Evolutionary conservation across 108 stramenopile genomes (phyloP), one percentile per base, ranked within the genome.

Genomic region (Nannochloropsis salina): DNA sequence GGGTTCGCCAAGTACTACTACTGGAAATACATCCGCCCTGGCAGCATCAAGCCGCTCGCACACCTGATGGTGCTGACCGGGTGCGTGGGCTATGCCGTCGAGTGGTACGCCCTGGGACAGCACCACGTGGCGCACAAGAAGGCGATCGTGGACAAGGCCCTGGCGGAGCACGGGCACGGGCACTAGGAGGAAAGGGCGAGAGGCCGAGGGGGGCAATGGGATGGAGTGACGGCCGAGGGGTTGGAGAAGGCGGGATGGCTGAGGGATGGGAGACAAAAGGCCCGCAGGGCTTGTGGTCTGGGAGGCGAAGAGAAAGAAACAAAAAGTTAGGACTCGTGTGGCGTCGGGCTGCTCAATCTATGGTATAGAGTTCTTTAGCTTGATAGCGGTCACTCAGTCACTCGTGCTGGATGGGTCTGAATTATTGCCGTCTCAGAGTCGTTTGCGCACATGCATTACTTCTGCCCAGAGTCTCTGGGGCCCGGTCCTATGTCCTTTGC

Each of bases 71-170:
- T 83, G 42, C 44, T 83, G 44, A 43, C 40, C 6, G 44, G 83
- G 42, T 10, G 18, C 3, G 43, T 44, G 6, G 45, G 83, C 42
- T 83, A 83, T 43, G 22, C 45, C 10, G 40, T 83, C 20, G 83
- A 83, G 43, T 83, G 83, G 83, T 83, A 22, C 31, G 44, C 42
- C 8, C n/a, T 45, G 83, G 83, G 83, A 41, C 44, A 43, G 31
- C 40, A 83, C 83, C 83, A 83, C 83, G 83, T 83, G 15, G 83
- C 83, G n/a, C 83, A 83, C 83, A n/a, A 83, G 83, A n/a, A 83
- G 31, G 42, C 41, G 21, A 43, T 43, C 41, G n/a, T 40, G 20
- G 83, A 83, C 18, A 43, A 83, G 83, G 83, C 42, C 20, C 83
- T 83, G 61, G 61, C 61, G 8, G 61, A 74, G 61, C 61, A 74